These are phyloP conservation scores for Saksenaea vasiformis DNA, from an alignment of 371 early-diverging fungal genomes.

Conservation along the genomic window DNA sequence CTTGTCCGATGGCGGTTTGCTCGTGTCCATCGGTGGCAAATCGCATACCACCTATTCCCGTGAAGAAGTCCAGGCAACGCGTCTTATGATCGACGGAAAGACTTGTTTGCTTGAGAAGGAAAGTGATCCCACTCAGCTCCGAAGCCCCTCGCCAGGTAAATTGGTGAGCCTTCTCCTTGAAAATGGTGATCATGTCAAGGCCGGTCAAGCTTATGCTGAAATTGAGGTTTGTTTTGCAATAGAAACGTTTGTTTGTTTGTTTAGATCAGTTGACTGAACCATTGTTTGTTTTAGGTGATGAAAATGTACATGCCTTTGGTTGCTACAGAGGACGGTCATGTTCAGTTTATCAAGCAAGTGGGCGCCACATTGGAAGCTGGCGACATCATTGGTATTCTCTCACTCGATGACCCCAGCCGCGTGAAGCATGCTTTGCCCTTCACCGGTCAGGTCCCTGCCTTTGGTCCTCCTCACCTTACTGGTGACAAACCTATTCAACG, in stretches of 20 bases:
- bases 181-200: constrained; percentile 87
- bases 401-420: constrained; percentile 89
- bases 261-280: no score
- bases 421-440: constrained; percentile 91
- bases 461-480: constrained; percentile 73
- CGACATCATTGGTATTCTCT: constrained; percentile 91
- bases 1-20: constrained; percentile 91
- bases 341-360: constrained; percentile 89
- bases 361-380: constrained; percentile 87
- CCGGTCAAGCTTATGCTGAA: constrained; percentile 94
- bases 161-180: constrained; percentile 91
- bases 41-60: constrained; percentile 89
- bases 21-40: constrained; percentile 88
- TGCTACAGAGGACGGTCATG: constrained; percentile 88
- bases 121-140: constrained; percentile 93
- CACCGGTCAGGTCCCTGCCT: constrained; percentile 81
- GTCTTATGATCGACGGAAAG: constrained; percentile 90
- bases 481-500: constrained; percentile 88
- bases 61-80: constrained; percentile 88
- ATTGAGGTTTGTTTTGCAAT: constrained; percentile 83
- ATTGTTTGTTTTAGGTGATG: constrained; percentile 78
- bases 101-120: constrained; percentile 94
- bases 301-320: constrained; percentile 99
- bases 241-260: no score
- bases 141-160: constrained; percentile 97